Conservation (phyloP, 1,284 basidiomycete species). For the Ustilago hordei region DNA sequence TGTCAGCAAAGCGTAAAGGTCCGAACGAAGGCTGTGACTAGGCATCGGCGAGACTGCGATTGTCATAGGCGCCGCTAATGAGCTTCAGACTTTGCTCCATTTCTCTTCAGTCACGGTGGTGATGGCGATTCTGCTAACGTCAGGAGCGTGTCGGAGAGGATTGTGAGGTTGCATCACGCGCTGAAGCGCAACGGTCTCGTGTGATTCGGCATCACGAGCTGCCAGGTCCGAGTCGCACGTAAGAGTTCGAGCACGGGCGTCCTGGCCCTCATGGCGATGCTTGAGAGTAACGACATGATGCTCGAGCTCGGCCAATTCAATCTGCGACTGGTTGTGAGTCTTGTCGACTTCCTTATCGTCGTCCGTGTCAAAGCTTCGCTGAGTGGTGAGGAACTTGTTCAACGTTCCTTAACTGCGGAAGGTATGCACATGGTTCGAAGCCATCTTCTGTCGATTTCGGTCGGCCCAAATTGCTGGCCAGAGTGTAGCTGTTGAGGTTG, state of each 20-base stretch:
- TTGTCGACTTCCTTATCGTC: slow-evolving; percentile 25
- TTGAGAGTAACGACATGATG: slow-evolving; percentile 16
- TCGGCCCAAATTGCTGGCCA: slow-evolving; percentile 39
- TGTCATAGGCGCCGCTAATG: background rate
- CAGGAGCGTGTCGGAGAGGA: slow-evolving; percentile 24
- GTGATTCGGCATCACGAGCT: background rate
- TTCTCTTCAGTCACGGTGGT: slow-evolving; percentile 34
- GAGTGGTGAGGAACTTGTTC: slow-evolving; percentile 31
- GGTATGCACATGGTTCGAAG: slow-evolving; percentile 9
- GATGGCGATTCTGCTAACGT: slow-evolving; percentile 29
- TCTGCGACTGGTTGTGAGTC: slow-evolving; percentile 9
- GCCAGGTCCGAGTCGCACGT: slow-evolving; percentile 6
- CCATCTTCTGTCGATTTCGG: slow-evolving; percentile 11
- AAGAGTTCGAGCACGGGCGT: slow-evolving; percentile 5
- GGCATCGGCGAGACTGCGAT: background rate
- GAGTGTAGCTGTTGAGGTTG: slow-evolving; percentile 17
- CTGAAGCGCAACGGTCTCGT: slow-evolving; percentile 2
- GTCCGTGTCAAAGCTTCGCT: slow-evolving; percentile 34
- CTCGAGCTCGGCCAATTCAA: slow-evolving; percentile 20
- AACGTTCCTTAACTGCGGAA: slow-evolving; percentile 25
- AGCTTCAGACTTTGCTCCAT: slow-evolving; percentile 16
- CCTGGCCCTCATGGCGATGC: slow-evolving; percentile 13
- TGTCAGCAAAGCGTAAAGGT: background rate
- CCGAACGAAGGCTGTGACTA: background rate
- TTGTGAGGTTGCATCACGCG: slow-evolving; percentile 13